Evolutionary conservation across 345 rosid species (phyloP).

Genomic region (Gynandropsis gynandra): DNA sequence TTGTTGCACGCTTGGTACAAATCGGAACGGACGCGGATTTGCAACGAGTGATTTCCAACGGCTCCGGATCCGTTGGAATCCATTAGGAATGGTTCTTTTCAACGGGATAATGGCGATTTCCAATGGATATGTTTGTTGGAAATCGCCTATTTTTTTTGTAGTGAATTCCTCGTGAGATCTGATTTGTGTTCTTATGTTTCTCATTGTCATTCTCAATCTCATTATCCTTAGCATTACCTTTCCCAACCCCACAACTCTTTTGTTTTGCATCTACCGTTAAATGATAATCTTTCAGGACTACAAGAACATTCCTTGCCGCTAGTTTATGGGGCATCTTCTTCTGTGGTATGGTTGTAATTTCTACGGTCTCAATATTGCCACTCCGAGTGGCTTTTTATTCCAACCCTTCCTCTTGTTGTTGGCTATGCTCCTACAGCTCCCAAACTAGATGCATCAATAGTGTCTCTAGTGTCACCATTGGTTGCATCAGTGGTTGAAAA

Average conservation of each 20-base stretch:
- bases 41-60: too few relatives aligned
- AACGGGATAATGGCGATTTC: too few relatives aligned
- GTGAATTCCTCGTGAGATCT: conserved; percentile 64
- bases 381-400: conserved; percentile 67
- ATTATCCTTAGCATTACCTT: conserved; percentile 42
- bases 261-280: conserved; percentile 42
- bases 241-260: conserved; percentile 37
- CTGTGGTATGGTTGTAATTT: conserved; percentile 67
- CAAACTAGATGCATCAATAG: conserved; percentile 86
- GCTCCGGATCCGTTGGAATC: too few relatives aligned
- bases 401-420: conserved; percentile 81
- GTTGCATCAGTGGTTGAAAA: conserved; percentile 67
- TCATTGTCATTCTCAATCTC: conserved; percentile 36
- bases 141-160: too few relatives aligned
- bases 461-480: conserved; percentile 82
- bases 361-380: conserved; percentile 71
- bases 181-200: conserved; percentile 56
- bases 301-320: conserved; percentile 79
- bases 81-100: too few relatives aligned
- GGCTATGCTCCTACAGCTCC: conserved; percentile 81
- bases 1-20: too few relatives aligned
- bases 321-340: conserved; percentile 91
- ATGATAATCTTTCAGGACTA: conserved; percentile 56
- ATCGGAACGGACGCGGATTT: too few relatives aligned
- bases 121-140: too few relatives aligned